Conservation (phyloP, 768 basidiomycete genomes). For the Pleurotus platypus region DNA sequence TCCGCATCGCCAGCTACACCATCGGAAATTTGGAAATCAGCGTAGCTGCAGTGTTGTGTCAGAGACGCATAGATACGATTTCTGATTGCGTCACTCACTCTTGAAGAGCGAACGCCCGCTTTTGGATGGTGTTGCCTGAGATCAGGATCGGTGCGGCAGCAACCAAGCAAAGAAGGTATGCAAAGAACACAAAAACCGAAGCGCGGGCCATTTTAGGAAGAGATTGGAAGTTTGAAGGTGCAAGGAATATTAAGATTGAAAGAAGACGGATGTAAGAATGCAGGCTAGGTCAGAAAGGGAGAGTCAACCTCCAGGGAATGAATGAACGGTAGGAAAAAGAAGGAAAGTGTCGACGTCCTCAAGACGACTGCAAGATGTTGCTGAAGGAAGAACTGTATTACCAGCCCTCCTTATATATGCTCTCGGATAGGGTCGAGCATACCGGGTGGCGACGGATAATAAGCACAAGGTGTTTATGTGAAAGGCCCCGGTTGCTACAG, state of each 20-base stretch:
- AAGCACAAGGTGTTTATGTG: not conserved
- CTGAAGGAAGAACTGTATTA: conserved; percentile 8
- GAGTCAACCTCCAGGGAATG: conserved; percentile 11
- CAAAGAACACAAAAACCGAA: conserved; percentile 16
- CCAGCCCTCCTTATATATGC: too few relatives aligned
- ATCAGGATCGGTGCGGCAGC: conserved; percentile 17
- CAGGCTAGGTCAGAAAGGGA: conserved; percentile 12
- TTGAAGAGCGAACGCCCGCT: conserved; percentile 15
- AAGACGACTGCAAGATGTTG: conserved; percentile 16
- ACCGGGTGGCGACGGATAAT: too few relatives aligned
- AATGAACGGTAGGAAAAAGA: conserved; percentile 7
- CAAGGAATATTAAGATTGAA: not conserved
- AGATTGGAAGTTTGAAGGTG: not conserved
- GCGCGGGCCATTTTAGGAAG: conserved; percentile 17
- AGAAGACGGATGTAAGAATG: not conserved
- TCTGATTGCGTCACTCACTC: conserved; percentile 12
- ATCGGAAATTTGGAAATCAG: conserved; percentile 36
- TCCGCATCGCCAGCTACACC: conserved; percentile 30
- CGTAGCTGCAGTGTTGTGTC: conserved; percentile 22
- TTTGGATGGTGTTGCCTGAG: conserved; percentile 8
- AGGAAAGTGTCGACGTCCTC: conserved; percentile 19
- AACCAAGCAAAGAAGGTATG: conserved; percentile 13
- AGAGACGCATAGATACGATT: not conserved
- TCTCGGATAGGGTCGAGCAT: too few relatives aligned
- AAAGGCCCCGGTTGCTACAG: not conserved